Evolutionary conservation across 2,329 filamentous ascomycete species (phyloP), one percentile per base, ranked within the genome.

Genomic region (Huntiella omanensis): DNA sequence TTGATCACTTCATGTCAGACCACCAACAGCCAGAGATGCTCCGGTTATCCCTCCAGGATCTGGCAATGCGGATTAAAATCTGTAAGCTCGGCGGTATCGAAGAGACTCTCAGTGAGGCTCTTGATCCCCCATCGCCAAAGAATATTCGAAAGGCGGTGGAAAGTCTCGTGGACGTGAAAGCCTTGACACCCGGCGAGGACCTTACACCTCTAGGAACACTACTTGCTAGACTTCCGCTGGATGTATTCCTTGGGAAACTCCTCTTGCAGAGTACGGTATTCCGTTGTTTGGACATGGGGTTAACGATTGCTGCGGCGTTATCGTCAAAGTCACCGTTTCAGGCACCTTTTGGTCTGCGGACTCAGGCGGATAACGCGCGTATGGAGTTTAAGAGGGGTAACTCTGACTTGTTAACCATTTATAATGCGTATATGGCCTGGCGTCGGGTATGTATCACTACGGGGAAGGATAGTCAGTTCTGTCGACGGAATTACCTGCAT

Each of bases 21-120:
- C 85, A 95, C 57, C 91, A 96, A 63, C 94, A 85, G 0, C 92
- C 91, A 0, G 91, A 98, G 60, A 93, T 98, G 77, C 74, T 98
- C 36, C 80, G 91, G 1, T 67, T 98, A 3, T 95, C 91, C 0
- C 67, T 98, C 8, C 91, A 98, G 60, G 91, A 98, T 57, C 68
- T 98, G 8, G 86, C 93, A 4, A 87, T 98, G 58, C 78, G 91
- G 6, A 87, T 96, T 53, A 98, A 98, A 63, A 94, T 95, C 40
- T 98, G 88, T 67, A 93, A 92, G 57, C 73, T 98, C 38, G 91
- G 91, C 8, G 80, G 84, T 36, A 93, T 96, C 46, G 88, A 96
- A 58, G 76, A 88, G 54, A 95, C 87, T 0, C 69, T 98, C 7
- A 74, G 81, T 16, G 77, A 87, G 59, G 91, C 91, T 3, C 68